Base-by-base conservation (phyloP, 768 basidiomycete species). In the Lactarius hengduanensis region DNA sequence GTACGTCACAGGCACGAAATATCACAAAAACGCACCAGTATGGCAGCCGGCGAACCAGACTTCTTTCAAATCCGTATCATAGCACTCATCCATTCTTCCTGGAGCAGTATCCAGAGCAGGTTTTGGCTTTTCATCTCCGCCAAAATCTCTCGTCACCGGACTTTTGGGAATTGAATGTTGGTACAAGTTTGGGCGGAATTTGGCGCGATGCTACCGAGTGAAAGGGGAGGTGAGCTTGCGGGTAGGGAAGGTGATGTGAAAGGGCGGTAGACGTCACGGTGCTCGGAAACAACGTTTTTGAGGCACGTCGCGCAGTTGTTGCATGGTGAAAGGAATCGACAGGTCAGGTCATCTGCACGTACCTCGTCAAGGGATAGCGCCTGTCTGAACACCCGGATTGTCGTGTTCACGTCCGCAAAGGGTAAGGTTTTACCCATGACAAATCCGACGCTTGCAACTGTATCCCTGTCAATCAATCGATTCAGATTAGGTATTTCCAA, bases 391-490 rank as follows among this genome's bases (percentile, higher is more conserved):
- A 81, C 83, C 77, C 81, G 86, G 73, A 93, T 87, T 15, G 81
- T 80, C 26, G 75, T 78, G 71, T 91, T 89, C 20, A 82, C 80
- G 56, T 79, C 79, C 0, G 87, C 86, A 69, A 91, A 93, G 0
- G 92, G 92, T 32, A 93, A 77, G 2, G 78, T 81, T 10, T 82
- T 79, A 3, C 81, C 77, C 76, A 80, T 77, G 20, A 93, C 62
- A 1, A 89, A 70, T 0, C 92, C 92, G 22, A 91, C 90, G 61
- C 89, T 89, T 8, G 87, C 79, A 2, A 94, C 91, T 0, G 91
- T 94, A 65, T 94, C 91, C 91, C 90, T 84, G 61, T 47, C 2
- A 0, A 54, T 50, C 47, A 22, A 50, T 18, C 38, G 1, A 28
- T 0, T 41, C 11, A 57, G 50, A 34, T 28, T n/a, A 3, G 50